Evolutionary conservation across 768 basidiomycete species (phyloP), one percentile per base, ranked within the genome.

Genomic region (Daedalea quercina): DNA sequence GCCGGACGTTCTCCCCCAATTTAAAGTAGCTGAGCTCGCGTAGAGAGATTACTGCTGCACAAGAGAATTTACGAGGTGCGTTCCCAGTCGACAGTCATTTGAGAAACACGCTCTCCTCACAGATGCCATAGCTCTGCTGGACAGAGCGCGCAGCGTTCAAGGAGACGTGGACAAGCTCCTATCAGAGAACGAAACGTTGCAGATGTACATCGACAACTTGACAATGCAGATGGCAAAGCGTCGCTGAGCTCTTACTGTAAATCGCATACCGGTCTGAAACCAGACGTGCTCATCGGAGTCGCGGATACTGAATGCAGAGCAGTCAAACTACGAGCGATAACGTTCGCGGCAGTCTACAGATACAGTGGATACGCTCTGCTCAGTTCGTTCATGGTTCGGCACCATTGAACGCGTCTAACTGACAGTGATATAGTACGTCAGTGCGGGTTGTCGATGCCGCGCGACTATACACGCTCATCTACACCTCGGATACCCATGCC

Each of bases 201-300:
- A 93, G 63, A 86, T 84, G 82, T 93, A 93, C 63, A 90, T 91
- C 63, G 89, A 93, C 64, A 93, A 93, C 60, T 65, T 93, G 60
- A 92, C 90, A 0, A 76, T 88, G 61, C 90, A 93, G 67, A 88
- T 91, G 82, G 85, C 88, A 26, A 88, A 83, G 64, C 74, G 87
- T 55, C 79, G 85, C 66, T 87, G 67, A 77, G 25, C 48, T 19
- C 50, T 22, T 15, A 28, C 26, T n/a, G 23, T 45, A 3, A 11
- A 23, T 4, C n/a, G 13, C 19, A 45, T 28, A 20, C 23, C 44
- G 11, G 13, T 9, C 44, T 3, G 44, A 28, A 8, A 4, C 7
- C 11, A 6, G 28, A 6, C 11, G 28, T 31, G 4, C 28, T 31
- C 28, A 31, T 11, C 4, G 28, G 28, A 31, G 28, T 31, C 28